Base-by-base conservation (phyloP, 495 filamentous ascomycete genomes). In the Aspergillus avenaceus region DNA sequence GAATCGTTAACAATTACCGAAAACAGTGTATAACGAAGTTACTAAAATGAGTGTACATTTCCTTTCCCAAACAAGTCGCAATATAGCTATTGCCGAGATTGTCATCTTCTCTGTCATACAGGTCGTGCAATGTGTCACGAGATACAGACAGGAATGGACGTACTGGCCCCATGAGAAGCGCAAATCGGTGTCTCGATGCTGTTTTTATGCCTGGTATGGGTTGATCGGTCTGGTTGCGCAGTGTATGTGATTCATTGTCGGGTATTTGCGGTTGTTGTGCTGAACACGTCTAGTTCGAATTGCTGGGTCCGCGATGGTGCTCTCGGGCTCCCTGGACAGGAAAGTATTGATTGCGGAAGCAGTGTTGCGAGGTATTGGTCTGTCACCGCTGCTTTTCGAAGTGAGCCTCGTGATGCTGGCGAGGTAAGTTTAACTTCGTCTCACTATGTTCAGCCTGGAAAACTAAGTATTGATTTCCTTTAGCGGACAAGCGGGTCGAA, bases 331-430 rank as follows among this genome's bases (percentile, higher is more conserved):
- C 8, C 22, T 47, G 6, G 18, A 23, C 41, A 24, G 59, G 32
- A 47, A 54, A 7, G 55, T 64, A 45, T 42, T 67, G 25, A 64
- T 59, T 24, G 57, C 62, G 4, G 64, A 63, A 40, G 47, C 51
- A 11, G 45, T 50, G 8, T 26, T 69, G 49, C 64, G 61, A 56
- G 60, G 62, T 19, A 57, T 64, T 26, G 66, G 66, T 9, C 62
- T 70, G 18, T 67, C 66, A 36, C 64, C 64, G 27, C 58, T 70
- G 23, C 48, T 70, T 19, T 65, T 70, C 38, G 66, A 70, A 56
- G 62, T 67, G 24, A 67, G 64, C 41, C 41, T 70, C 19, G 49
- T 70, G 21, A 50, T 70, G 44, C 40, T 70, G 34, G 45, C 60
- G 55, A 60, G 62, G 66, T 69, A 62, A 26, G 56, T 29, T 12